Base-by-base conservation (phyloP, 2,329 filamentous ascomycete species). In the Madurella fahalii region DNA sequence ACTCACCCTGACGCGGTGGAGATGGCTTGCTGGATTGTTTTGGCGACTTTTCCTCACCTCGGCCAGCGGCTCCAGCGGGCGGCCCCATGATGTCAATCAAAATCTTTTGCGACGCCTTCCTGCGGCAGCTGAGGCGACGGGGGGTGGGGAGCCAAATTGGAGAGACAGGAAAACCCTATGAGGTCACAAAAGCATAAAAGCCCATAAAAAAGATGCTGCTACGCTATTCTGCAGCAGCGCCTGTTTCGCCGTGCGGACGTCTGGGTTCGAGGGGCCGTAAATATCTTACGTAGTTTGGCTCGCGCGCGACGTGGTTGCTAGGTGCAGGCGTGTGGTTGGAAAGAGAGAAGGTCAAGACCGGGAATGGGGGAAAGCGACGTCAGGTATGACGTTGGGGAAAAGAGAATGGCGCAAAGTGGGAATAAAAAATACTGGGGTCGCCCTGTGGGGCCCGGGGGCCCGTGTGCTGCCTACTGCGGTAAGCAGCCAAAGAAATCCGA, bases 51-150 rank as follows among this genome's bases (percentile, higher is more conserved):
- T 75, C 74, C 64, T 72, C 70, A 69, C 69, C 73, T 67, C 69
- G 64, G 58, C 66, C 67, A 61, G 69, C 64, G 67, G 68, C 67
- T 61, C 67, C 67, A 63, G 73, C 67, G 62, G 75, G 71, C 70
- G 72, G 72, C 66, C 70, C 76, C 75, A 78, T 77, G 71, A 73
- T 74, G 74, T 73, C 71, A 71, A 77, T 73, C 59, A 61, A 58
- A 62, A 59, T 56, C 50, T 58, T 58, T 25, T 53, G 60, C 54
- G 54, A 57, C 58, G 57, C 53, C 54, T 58, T 55, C 41, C 40
- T 56, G 52, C 53, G 50, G 58, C 57, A 54, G 51, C 50, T 42
- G 51, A 51, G 25, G 46, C 48, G 31, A 40, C 18, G 15, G 18
- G 44, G 51, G n/a, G n/a, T n/a, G n/a, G 25, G 37, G 44, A 42